Evolutionary conservation across 805 yeast genomes (phyloP).

Genomic region (Candida vartiovaarae): DNA sequence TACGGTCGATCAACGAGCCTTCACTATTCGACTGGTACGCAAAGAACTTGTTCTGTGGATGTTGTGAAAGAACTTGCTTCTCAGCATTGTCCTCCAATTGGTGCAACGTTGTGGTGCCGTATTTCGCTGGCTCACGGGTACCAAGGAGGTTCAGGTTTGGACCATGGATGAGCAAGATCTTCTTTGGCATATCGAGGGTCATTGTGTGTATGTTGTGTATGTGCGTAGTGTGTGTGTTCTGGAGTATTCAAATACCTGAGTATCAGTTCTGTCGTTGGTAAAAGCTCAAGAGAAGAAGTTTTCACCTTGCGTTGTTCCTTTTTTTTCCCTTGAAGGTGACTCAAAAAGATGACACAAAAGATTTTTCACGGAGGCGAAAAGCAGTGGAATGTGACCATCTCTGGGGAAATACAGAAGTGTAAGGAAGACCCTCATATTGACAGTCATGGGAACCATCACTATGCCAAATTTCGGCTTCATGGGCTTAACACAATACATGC

Average conservation of each 20-base stretch:
- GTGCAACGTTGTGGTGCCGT: constrained; percentile 38
- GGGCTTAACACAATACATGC: too few relatives aligned
- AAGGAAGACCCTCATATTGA: too few relatives aligned
- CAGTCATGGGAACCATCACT: too few relatives aligned
- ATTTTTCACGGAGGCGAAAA: too few relatives aligned
- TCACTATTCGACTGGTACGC: constrained; percentile 39
- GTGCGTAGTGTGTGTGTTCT: background rate
- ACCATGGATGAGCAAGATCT: constrained; percentile 40
- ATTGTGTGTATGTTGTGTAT: constrained; percentile 1
- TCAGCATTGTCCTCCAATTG: constrained; percentile 36
- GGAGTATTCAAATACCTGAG: background rate
- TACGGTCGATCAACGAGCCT: constrained; percentile 39
- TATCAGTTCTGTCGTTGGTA: too few relatives aligned
- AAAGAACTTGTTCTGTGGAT: constrained; percentile 26
- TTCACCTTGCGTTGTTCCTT: too few relatives aligned
- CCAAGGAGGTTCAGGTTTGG: constrained; percentile 46
- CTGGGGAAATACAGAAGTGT: too few relatives aligned
- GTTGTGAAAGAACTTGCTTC: constrained; percentile 14
- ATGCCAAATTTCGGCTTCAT: too few relatives aligned
- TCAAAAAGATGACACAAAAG: too few relatives aligned
- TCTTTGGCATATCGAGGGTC: constrained; percentile 16
- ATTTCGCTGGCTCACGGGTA: constrained; percentile 42
- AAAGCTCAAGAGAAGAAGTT: too few relatives aligned
- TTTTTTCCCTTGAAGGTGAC: too few relatives aligned
- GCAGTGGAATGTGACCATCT: too few relatives aligned